phyloP scores from a whole-genome alignment of 129 eudicot genomes.

The Ambrosia trifida region DNA sequence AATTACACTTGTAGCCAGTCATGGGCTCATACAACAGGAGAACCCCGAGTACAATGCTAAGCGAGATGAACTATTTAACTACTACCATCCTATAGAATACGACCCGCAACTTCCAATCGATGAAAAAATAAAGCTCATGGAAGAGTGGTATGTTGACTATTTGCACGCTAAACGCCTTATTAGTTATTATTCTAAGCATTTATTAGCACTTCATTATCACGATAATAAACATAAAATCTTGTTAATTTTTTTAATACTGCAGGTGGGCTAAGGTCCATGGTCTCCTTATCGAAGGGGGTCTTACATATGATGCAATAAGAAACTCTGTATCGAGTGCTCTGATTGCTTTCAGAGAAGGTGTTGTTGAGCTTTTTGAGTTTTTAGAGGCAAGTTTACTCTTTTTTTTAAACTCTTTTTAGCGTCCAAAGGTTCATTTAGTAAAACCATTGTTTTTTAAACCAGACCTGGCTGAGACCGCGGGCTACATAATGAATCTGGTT shows the following conservation, averaged over 20 bases:
- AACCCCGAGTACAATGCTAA: constrained; percentile 68
- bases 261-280: constrained; percentile 92
- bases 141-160: constrained; percentile 63
- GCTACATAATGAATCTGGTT: no score
- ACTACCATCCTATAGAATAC: constrained; percentile 81
- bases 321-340: constrained; percentile 64
- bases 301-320: constrained; percentile 67
- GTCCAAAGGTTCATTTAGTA: not conserved
- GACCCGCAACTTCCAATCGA: constrained; percentile 68
- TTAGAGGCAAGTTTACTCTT: constrained; percentile 57
- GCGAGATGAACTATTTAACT: constrained; percentile 70
- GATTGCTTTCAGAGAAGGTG: constrained; percentile 80
- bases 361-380: constrained; percentile 71
- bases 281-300: constrained; percentile 92
- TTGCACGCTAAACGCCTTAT: not conserved
- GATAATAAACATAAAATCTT: not conserved
- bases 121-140: constrained; percentile 87
- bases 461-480: no score
- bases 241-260: constrained; percentile 1
- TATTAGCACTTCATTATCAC: not conserved
- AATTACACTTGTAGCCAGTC: constrained; percentile 67
- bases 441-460: not conserved
- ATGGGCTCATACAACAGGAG: constrained; percentile 75
- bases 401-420: not conserved
- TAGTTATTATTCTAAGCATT: not conserved